These are phyloP conservation scores for Ascosphaera pollenicola DNA, from an alignment of 2,329 filamentous ascomycete species.

Conservation along the genomic window DNA sequence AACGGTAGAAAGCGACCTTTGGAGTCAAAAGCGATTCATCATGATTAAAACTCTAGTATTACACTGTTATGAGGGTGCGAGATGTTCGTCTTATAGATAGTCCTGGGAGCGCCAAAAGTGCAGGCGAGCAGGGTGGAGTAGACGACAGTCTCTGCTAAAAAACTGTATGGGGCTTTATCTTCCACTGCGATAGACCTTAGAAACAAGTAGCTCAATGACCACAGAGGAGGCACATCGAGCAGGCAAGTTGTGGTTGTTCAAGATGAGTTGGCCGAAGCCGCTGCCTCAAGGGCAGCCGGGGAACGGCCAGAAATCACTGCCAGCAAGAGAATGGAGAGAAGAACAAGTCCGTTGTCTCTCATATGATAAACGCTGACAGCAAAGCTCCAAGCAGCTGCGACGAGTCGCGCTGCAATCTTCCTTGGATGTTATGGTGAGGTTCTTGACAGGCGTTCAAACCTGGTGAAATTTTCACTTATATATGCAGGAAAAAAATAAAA, in stretches of 20 bases:
- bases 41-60: too few species aligned
- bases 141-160: constrained; percentile 26
- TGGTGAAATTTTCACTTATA: too few species aligned
- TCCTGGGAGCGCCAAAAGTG: constrained; percentile 18
- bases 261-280: background rate
- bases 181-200: constrained; percentile 18
- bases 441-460: too few species aligned
- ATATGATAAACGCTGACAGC: too few species aligned
- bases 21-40: too few species aligned
- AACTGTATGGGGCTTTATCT: constrained; percentile 25
- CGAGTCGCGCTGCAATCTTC: too few species aligned
- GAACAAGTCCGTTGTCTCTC: too few species aligned
- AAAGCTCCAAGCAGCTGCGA: too few species aligned
- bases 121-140: constrained; percentile 26
- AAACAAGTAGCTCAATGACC: constrained; percentile 19
- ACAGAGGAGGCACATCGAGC: constrained; percentile 14
- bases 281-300: background rate
- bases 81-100: constrained; percentile 26
- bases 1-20: too few species aligned
- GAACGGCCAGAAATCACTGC: background rate
- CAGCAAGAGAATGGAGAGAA: background rate
- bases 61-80: too few species aligned
- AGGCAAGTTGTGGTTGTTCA: constrained; percentile 15
- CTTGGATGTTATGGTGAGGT: too few species aligned
- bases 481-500: too few species aligned